Base-by-base conservation (phyloP, 1,139 yeast genomes). In the Nakaseomyces nivariensis region DNA sequence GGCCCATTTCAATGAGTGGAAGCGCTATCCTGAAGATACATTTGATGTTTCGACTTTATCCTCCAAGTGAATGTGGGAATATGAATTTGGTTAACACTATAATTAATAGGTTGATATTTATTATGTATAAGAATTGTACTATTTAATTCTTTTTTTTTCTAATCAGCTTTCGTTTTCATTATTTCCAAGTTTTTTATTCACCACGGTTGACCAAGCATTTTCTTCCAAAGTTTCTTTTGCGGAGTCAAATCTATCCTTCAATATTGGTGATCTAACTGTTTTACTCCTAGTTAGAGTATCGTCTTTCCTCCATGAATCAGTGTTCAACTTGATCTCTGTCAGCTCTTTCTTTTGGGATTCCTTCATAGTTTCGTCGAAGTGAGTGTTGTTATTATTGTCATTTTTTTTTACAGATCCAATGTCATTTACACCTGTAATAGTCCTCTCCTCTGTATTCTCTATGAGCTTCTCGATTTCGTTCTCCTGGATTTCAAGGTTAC, bases 1-100 rank as follows among this genome's bases (percentile, higher is more conserved):
- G 49, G 43, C 54, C 26, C 60, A 61, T 37, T 47, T 43, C 26
- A 44, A 49, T 27, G 55, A 54, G 27, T 26, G n/a, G 13, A 55
- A 51, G 36, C 45, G 49, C 17, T 37, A 32, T 29, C 48, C 37
- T n/a, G 29, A 37, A 24, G 48, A 45, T 32, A 27, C 44, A 5
- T 41, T 41, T 13, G 44, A 41, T 41, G 33, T 13, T 27, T 41
- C 44, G 4, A 41, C 44, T 11, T 17, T 41, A 29, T 41, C 44
- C 5, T 41, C 51, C 50, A 34, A 44, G 47, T 24, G 52, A 44
- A 48, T 24, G 52, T 29, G 6, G 3, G 31, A 29, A 29, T 29
- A 33, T 33, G n/a, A 9, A 33, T 3, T 3, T 5, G 10, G 36
- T 33, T 33, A 33, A 33, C 36, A 8, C 13, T 33, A n/a, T 33